phyloP scores from a whole-genome alignment of 306 rosid genomes.

The Fragaria vesca region DNA sequence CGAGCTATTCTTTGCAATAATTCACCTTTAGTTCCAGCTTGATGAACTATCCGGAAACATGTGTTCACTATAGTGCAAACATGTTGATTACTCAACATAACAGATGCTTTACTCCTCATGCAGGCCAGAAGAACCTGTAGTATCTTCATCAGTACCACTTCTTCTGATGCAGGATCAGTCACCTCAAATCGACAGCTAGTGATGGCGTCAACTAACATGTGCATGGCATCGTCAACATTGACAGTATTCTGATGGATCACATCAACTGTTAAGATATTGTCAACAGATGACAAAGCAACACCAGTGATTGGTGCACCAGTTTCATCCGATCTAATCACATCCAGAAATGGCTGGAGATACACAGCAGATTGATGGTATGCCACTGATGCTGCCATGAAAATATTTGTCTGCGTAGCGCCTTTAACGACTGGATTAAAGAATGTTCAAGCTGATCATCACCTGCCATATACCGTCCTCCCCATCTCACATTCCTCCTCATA shows the following conservation, averaged over 20 bases:
- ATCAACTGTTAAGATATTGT: slow-evolving; percentile 86
- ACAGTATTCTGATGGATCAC: slow-evolving; percentile 81
- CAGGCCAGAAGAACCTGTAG: slow-evolving; percentile 94
- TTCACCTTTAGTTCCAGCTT: slow-evolving; percentile 90
- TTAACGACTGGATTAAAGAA: slow-evolving; percentile 83
- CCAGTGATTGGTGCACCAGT: slow-evolving; percentile 95
- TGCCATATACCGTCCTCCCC: slow-evolving; percentile 91
- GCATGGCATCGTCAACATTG: slow-evolving; percentile 89
- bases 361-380: slow-evolving; percentile 74
- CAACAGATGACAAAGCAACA: slow-evolving; percentile 87
- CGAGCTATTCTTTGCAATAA: slow-evolving; percentile 89
- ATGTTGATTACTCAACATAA: slow-evolving; percentile 91
- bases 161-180: slow-evolving; percentile 91
- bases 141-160: slow-evolving; percentile 90
- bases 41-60: slow-evolving; percentile 94
- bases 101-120: slow-evolving; percentile 94
- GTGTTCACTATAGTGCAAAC: slow-evolving; percentile 97
- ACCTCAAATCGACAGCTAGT: slow-evolving; percentile 97
- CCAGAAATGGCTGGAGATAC: slow-evolving; percentile 95
- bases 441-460: slow-evolving; percentile 98
- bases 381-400: slow-evolving; percentile 93
- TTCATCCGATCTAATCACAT: slow-evolving; percentile 92
- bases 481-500: slow-evolving; percentile 94
- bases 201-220: slow-evolving; percentile 90
- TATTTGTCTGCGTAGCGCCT: slow-evolving; percentile 74